Percentiles rank a stretch among this genome's conserved stretches.
phyloP scores from a whole-genome alignment of 345 rosid genomes.

The Eucalyptus pauciflora region DNA sequence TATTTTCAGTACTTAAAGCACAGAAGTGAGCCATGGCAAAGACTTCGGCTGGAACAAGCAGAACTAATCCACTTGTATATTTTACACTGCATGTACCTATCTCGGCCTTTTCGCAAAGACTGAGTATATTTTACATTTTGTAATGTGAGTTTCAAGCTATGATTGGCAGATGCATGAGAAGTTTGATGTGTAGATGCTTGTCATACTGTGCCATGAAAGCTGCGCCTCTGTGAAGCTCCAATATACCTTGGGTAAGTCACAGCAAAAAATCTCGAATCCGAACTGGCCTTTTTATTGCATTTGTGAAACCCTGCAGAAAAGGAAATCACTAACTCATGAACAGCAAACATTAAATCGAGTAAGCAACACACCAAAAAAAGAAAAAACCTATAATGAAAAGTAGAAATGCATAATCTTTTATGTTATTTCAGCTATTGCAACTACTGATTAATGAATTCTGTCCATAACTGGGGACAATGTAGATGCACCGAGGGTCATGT shows the following conservation, averaged over 20 bases:
- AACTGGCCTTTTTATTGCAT: constrained; percentile 86
- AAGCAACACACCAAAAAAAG: not conserved
- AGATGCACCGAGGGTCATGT: not conserved
- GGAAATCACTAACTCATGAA: not conserved
- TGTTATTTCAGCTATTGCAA: not conserved
- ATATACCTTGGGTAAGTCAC: not conserved
- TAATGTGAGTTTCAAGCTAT: not conserved
- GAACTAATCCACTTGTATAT: not conserved
- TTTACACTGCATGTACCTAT: not conserved
- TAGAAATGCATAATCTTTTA: not conserved
- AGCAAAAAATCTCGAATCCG: constrained; percentile 56
- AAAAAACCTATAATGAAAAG: not conserved
- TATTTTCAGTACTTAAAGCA: not conserved
- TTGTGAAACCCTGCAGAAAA: constrained; percentile 64
- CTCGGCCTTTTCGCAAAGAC: not conserved
- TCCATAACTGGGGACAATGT: not conserved
- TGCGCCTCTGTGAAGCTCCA: not conserved
- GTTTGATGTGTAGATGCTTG: not conserved
- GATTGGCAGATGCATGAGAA: not conserved
- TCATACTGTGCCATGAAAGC: not conserved
- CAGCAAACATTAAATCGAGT: not conserved
- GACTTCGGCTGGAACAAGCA: not conserved
- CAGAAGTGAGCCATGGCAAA: not conserved
- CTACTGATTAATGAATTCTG: not conserved
- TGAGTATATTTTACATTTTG: not conserved